Percentiles rank a stretch among this genome's conserved stretches.
Evolutionary conservation across 306 rosid genomes (phyloP).

Genomic region (Vigna hirtella): DNA sequence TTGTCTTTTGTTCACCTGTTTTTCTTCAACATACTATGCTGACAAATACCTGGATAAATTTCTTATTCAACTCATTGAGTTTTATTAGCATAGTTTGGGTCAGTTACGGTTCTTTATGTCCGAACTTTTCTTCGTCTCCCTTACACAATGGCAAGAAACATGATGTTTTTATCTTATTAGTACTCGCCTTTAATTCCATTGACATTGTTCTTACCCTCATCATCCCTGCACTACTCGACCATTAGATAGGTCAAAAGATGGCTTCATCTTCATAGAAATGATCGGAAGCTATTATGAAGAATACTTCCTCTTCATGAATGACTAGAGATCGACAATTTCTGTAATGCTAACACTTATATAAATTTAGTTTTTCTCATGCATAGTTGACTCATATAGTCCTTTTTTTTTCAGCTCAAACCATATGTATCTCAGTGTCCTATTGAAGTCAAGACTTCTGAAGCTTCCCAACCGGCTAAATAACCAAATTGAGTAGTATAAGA

Average conservation of each 20-base stretch:
- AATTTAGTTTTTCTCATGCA: background rate
- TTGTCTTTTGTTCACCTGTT: slow-evolving; percentile 7
- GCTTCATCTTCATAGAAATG: slow-evolving; percentile 6
- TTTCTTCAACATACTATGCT: slow-evolving; percentile 20
- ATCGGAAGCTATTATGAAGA: background rate
- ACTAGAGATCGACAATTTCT: slow-evolving; percentile 13
- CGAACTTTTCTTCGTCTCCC: slow-evolving; percentile 2
- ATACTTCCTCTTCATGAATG: slow-evolving; percentile 22
- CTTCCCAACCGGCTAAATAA: slow-evolving; percentile 47
- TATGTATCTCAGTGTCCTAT: slow-evolving; percentile 64
- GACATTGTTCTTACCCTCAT: background rate
- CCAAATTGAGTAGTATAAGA: background rate
- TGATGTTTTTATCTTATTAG: slow-evolving; percentile 3
- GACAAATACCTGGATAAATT: slow-evolving; percentile 9
- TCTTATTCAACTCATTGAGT: background rate
- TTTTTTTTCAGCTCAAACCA: slow-evolving; percentile 57
- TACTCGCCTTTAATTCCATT: background rate
- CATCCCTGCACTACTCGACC: background rate
- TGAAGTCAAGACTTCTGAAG: slow-evolving; percentile 44
- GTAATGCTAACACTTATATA: background rate
- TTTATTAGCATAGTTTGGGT: slow-evolving; percentile 23
- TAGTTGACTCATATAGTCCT: slow-evolving; percentile 20
- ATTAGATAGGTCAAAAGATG: background rate
- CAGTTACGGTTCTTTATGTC: background rate
- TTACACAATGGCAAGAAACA: slow-evolving; percentile 10